These are phyloP conservation scores for Epicoccum nigrum DNA, from an alignment of 2,329 filamentous ascomycete species.

Conservation along the genomic window DNA sequence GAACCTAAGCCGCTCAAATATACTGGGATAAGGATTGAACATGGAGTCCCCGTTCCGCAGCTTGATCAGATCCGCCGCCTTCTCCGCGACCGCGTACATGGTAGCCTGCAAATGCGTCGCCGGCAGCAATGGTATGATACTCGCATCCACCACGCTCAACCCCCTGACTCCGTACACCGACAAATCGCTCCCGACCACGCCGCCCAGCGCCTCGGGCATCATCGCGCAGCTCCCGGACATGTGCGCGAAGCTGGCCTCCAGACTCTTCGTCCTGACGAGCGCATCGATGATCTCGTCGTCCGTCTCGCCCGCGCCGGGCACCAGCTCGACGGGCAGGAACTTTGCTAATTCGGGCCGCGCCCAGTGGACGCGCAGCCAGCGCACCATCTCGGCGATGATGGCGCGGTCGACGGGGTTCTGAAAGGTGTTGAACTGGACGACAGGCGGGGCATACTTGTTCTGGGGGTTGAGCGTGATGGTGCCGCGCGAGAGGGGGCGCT, in stretches of 20 bases:
- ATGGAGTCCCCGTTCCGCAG: slow-evolving; percentile 2
- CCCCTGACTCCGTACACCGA: slow-evolving; percentile 33
- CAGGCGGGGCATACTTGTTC: slow-evolving; percentile 38
- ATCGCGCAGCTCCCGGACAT: slow-evolving; percentile 36
- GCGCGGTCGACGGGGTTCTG: slow-evolving; percentile 46
- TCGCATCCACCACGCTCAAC: slow-evolving; percentile 41
- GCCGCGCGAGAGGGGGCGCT: slow-evolving; percentile 43
- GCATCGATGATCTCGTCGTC: slow-evolving; percentile 36
- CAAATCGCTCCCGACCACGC: slow-evolving; percentile 33
- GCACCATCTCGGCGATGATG: slow-evolving; percentile 44
- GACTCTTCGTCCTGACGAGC: slow-evolving; percentile 16
- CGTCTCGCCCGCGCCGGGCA: slow-evolving; percentile 30
- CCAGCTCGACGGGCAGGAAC: slow-evolving; percentile 41
- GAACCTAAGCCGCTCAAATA: background rate
- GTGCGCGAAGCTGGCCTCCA: slow-evolving; percentile 34
- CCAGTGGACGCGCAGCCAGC: slow-evolving; percentile 46
- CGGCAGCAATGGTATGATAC: slow-evolving; percentile 39
- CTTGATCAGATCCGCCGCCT: slow-evolving; percentile 43
- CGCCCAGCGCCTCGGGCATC: slow-evolving; percentile 37
- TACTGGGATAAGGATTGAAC: no score
- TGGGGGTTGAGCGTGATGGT: slow-evolving; percentile 46
- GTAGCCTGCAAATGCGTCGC: slow-evolving; percentile 37
- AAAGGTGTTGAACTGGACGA: slow-evolving; percentile 44
- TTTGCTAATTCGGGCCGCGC: slow-evolving; percentile 37
- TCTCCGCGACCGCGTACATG: slow-evolving; percentile 42